Evolutionary conservation across 129 eudicot species (phyloP), one percentile per base, ranked within the genome.

Genomic region (Tanacetum coccineum): DNA sequence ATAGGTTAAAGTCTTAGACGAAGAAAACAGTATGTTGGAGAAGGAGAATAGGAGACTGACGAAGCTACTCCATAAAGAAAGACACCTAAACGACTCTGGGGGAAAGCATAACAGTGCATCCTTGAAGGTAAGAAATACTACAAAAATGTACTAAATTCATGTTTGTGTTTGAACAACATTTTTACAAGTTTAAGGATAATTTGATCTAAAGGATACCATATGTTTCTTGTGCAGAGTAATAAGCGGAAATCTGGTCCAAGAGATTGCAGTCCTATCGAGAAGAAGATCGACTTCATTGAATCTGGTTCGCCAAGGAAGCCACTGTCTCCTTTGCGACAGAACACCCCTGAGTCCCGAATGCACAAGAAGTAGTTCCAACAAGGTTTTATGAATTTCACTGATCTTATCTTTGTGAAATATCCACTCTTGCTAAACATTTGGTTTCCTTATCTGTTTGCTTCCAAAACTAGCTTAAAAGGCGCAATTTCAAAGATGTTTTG

Each of bases 241-340:
- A 88, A 88, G 64, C 74, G 96, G 46, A 91, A 91, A 74, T 67
- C 75, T 19, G 83, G 89, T 79, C 83, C 91, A 36, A 80, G 74
- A 81, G 81, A 76, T 69, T 66, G 79, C 71, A 83, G 88, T 74
- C 89, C 89, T 15, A 75, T 80, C 60, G 88, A 80, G 81, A 82
- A 74, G 82, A 92, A 76, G 71, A 49, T 84, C 11, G 91, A 88
- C 63, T 79, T 77, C n/a, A 48, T 76, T 17, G 96, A 87, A 48
- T 71, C 58, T 48, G 88, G 83, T 71, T 62, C 85, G 13, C 79
- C 79, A 44, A 81, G 95, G 68, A 72, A 74, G 30, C 88, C 98
- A 32, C 64, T 85, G 15, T 88, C 85, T 18, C 91, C 96, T 26
- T 67, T 92, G 81, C 77, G 61, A 74, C 75, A 62, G 28, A 79